Percentiles rank a stretch among this genome's conserved stretches.
Conservation (phyloP, 192 early-diverging fungal genomes). For the Geranomyces variabilis region DNA sequence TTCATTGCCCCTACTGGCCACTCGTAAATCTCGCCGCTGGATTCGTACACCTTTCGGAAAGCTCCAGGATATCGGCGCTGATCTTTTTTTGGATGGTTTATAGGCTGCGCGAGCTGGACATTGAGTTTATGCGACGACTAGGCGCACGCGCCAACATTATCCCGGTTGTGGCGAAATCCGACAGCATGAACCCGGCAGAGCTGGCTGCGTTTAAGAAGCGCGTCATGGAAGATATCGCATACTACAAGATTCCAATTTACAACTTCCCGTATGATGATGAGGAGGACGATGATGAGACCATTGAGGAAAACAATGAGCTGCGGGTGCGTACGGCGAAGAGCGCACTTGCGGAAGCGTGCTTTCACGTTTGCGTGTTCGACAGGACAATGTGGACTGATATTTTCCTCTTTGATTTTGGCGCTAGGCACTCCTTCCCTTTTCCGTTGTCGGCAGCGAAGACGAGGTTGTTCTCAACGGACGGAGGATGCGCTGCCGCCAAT, state of each 20-base stretch:
- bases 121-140: slow-evolving; percentile 83
- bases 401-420: too few species aligned
- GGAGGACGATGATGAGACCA: slow-evolving; percentile 97
- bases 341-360: too few species aligned
- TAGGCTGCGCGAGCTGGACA: slow-evolving; percentile 87
- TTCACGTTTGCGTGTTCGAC: neutral
- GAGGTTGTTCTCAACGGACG: slow-evolving; percentile 58
- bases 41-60: neutral
- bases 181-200: slow-evolving; percentile 90
- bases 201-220: slow-evolving; percentile 92
- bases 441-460: slow-evolving; percentile 65
- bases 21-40: slow-evolving; percentile 47
- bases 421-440: slow-evolving; percentile 60
- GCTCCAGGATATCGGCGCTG: neutral
- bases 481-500: slow-evolving; percentile 63
- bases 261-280: slow-evolving; percentile 96
- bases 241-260: slow-evolving; percentile 96
- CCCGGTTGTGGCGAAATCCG: slow-evolving; percentile 92
- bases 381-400: too few species aligned
- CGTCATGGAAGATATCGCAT: slow-evolving; percentile 94
- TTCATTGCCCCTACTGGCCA: slow-evolving; percentile 98
- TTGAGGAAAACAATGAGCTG: slow-evolving; percentile 97
- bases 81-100: too few species aligned
- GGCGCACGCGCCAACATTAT: slow-evolving; percentile 94
- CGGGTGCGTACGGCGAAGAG: slow-evolving; percentile 49